Evolutionary conservation across 768 basidiomycete species (phyloP).

Genomic region (Tylopilus intermedius): DNA sequence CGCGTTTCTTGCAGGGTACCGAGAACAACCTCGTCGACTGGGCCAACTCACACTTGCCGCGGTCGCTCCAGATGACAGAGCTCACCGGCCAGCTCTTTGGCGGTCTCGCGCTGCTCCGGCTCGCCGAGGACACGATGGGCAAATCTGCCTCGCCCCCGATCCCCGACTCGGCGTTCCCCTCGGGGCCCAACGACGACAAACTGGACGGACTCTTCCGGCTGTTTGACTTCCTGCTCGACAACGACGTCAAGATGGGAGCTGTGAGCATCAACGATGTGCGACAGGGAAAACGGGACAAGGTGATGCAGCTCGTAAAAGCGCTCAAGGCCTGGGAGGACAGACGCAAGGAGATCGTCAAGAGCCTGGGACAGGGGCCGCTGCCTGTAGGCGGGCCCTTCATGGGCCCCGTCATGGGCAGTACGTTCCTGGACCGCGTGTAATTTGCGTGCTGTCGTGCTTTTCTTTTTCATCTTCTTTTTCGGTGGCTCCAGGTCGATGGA

Average conservation of each 20-base stretch:
- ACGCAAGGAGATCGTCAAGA: constrained; percentile 49
- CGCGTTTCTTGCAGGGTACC: constrained; percentile 13
- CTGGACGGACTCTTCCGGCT: constrained; percentile 82
- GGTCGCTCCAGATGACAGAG: constrained; percentile 52
- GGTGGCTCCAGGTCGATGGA: constrained; percentile 9
- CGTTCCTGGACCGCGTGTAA: background rate
- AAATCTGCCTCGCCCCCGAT: constrained; percentile 63
- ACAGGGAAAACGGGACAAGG: constrained; percentile 75
- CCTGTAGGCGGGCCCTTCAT: background rate
- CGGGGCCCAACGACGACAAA: constrained; percentile 64
- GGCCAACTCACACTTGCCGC: constrained; percentile 83
- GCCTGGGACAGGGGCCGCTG: constrained; percentile 40
- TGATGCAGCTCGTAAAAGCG: constrained; percentile 72
- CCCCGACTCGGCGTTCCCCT: constrained; percentile 74
- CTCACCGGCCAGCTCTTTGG: constrained; percentile 41
- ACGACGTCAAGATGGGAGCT: constrained; percentile 85
- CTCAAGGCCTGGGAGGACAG: constrained; percentile 81
- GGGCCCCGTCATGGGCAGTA: constrained; percentile 1
- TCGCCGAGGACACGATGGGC: constrained; percentile 78
- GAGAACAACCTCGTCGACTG: constrained; percentile 70
- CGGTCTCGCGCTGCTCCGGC: constrained; percentile 76
- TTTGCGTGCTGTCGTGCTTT: no score
- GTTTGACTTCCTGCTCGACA: constrained; percentile 90
- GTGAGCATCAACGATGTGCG: constrained; percentile 93
- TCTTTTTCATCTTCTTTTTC: background rate